Conservation (phyloP, 768 basidiomycete genomes). For the Leccinellum luteum region DNA sequence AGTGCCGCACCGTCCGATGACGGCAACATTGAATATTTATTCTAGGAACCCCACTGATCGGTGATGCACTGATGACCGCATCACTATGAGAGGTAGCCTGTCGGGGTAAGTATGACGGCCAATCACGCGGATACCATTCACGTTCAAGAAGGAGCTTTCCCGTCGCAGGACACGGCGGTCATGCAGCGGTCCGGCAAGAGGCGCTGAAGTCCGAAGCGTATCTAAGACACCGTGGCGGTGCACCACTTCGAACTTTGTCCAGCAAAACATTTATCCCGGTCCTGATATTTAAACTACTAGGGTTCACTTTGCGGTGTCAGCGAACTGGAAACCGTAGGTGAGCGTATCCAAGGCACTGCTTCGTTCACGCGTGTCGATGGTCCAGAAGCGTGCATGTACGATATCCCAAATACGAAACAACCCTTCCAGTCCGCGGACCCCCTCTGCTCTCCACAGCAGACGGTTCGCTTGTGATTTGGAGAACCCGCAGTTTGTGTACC, state of each 20-base stretch:
- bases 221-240: too few species aligned
- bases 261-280: too few species aligned
- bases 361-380: neutral
- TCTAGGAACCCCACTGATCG: constrained; percentile 2
- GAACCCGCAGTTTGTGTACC: neutral
- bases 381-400: too few species aligned
- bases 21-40: too few species aligned
- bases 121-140: neutral
- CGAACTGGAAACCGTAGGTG: too few species aligned
- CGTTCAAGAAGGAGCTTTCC: neutral
- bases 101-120: neutral
- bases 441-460: neutral
- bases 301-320: too few species aligned
- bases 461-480: neutral
- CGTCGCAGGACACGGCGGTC: too few species aligned
- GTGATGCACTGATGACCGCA: neutral
- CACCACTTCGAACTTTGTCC: too few species aligned
- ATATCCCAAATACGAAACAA: neutral
- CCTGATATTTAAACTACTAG: too few species aligned
- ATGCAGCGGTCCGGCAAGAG: too few species aligned
- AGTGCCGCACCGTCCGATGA: neutral
- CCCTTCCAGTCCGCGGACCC: neutral
- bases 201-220: too few species aligned
- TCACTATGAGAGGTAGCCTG: neutral
- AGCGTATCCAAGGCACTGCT: neutral